Percentiles rank a stretch among this genome's conserved stretches.
Conservation (phyloP, 164 flowering plant species). For the Aristolochia contorta region DNA sequence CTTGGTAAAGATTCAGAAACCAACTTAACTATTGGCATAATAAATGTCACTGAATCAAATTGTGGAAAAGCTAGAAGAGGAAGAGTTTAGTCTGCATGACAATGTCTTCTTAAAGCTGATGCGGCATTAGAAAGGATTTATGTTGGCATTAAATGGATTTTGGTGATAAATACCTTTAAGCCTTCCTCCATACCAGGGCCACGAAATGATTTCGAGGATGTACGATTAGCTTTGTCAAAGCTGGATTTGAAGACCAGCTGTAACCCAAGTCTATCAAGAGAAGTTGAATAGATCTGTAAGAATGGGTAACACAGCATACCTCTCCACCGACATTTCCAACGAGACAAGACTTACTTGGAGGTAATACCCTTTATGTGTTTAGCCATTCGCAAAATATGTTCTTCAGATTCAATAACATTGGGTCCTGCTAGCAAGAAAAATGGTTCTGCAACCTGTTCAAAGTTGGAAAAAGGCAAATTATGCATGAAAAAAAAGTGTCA, state of each 20-base stretch:
- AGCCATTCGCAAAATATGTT: conserved; percentile 78
- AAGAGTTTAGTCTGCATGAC: background rate
- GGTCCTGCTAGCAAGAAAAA: conserved; percentile 94
- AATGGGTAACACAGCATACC: background rate
- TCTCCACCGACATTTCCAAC: background rate
- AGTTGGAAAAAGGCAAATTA: background rate
- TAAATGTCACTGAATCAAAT: background rate
- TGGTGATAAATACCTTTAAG: conserved; percentile 43
- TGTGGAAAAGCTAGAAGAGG: background rate
- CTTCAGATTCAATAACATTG: conserved; percentile 98
- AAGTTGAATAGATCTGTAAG: background rate
- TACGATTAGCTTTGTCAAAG: conserved; percentile 96
- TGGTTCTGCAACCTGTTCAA: conserved; percentile 61
- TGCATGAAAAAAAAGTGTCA: background rate
- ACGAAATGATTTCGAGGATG: conserved; percentile 87
- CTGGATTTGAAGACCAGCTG: conserved; percentile 89
- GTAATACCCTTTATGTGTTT: conserved; percentile 56
- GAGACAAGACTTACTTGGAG: conserved; percentile 39
- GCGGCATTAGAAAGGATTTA: too few relatives aligned
- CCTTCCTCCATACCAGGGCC: conserved; percentile 93
- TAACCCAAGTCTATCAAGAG: conserved; percentile 56
- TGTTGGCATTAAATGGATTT: background rate
- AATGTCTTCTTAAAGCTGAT: background rate
- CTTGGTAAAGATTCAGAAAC: background rate
- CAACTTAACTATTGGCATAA: background rate